Base-by-base conservation (phyloP, 768 basidiomycete genomes). In the Russula griseocarnosa region DNA sequence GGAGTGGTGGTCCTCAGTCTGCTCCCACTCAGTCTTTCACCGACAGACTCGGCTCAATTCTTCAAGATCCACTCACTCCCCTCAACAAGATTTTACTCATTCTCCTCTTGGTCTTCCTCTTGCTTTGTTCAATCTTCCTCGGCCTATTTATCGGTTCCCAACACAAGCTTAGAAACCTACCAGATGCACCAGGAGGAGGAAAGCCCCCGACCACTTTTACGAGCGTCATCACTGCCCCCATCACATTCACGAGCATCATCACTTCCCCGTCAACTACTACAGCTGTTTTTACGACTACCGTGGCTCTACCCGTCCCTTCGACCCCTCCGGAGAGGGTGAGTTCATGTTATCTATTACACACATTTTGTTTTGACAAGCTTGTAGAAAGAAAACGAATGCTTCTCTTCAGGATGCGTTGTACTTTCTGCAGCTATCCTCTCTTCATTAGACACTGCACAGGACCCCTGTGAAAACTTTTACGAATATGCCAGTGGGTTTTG, bases 401-500 rank as follows among this genome's bases (percentile, higher is more conserved):
- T 90, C 30, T 86, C 88, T 14, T 72, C 87, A 5, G 82, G 87
- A 66, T 99, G 97, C 72, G 86, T 98, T 55, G 76, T 85, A 38
- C 80, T 96, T 14, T 87, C 96, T 11, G 90, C 92, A 1, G 81
- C 86, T 0, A 89, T 99, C 63, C 76, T 98, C 16, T 83, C 86
- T 22, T 85, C 85, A 0, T 75, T 98, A 24, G 95, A 99, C 71
- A 82, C 81, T 11, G 78, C 85, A 10, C 81, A 88, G 68, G 94
- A 98, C 72, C 97, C 97, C 0, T 99, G 97, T 74, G 91, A 98
- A 69, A 88, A 94, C 75, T 97, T 98, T 74, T 98, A 94, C 71
- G 83, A 88, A 67, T 98, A 86, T 76, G 86, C 94, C 11, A 95
- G 94, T 95, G 71, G 70, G 92, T 86, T 22, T 40, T 16, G 40